Percentiles rank a stretch among this genome's conserved stretches.
phyloP scores from a whole-genome alignment of 2,329 filamentous ascomycete species.

The Trichoderma brevicompactum region DNA sequence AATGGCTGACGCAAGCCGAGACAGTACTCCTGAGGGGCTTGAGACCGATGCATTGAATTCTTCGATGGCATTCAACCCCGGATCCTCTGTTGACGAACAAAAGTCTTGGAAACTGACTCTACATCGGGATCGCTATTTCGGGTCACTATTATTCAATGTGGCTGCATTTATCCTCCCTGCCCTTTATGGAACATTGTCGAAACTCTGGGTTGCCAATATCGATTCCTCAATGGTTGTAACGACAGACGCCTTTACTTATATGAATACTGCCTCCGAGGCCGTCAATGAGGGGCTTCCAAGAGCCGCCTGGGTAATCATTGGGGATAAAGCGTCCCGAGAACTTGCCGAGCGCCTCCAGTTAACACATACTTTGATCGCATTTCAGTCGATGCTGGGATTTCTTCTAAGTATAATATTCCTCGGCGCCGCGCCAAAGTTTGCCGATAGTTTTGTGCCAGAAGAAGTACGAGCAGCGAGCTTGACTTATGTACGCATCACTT shows the following conservation, averaged over 20 bases:
- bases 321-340: constrained; percentile 61
- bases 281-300: constrained; percentile 74
- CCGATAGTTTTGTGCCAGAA: constrained; percentile 64
- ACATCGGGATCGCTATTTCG: constrained; percentile 48
- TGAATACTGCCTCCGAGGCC: constrained; percentile 67
- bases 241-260: constrained; percentile 66
- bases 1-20: neutral
- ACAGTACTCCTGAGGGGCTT: neutral
- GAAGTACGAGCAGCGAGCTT: constrained; percentile 61
- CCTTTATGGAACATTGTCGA: constrained; percentile 68
- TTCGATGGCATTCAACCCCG: neutral
- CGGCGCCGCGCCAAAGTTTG: constrained; percentile 57
- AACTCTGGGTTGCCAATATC: constrained; percentile 72
- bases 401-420: constrained; percentile 65
- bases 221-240: constrained; percentile 54
- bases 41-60: constrained; percentile 4
- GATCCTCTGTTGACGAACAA: neutral
- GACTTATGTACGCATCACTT: constrained; percentile 66
- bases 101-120: neutral
- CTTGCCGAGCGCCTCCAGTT: constrained; percentile 58
- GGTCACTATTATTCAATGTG: constrained; percentile 66
- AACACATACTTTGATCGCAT: constrained; percentile 65
- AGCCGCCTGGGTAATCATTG: constrained; percentile 70
- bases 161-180: constrained; percentile 67
- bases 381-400: constrained; percentile 61